Base-by-base conservation (phyloP, 306 rosid genomes). In the Hippophae tibetana region DNA sequence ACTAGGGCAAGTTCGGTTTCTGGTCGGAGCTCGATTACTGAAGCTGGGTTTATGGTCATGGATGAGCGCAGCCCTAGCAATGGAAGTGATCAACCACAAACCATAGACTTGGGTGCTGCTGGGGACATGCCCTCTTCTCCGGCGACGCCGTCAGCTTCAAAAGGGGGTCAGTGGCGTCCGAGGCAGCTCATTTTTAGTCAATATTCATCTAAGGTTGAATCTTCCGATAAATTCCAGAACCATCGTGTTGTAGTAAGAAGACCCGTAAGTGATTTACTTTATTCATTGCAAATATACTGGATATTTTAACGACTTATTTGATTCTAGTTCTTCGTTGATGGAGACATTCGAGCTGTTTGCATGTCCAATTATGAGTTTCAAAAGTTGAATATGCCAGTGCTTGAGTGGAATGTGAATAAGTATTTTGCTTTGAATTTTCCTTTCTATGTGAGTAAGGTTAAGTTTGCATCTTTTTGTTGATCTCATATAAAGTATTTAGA, bases 61-160 rank as follows among this genome's bases (percentile, higher is more conserved):
- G 95, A 86, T 79, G 97, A 72, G 78, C 86, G 72, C 63, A 64
- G 80, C 63, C 69, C 76, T 69, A 59, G 67, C 60, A 79, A 65
- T 80, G 84, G 66, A 64, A 74, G 73, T 26, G 79, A 75, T 68
- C 77, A 63, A 54, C 57, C 70, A 65, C 84, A 73, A 69, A 48
- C 69, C 52, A 68, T 69, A 45, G 73, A 47, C 58, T 57, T 69
- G 6, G 73, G 62, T 26, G 38, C 63, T 53, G 61, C 56, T 13
- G 52, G 48, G 31, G 73, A 64, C 57, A 45, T 58, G 1, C 26
- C 62, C 42, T 65, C 71, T 1, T 63, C 79, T 18, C 52, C 79
- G 9, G 67, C 72, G 9, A 43, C 76, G 43, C 42, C 71, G 12
- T 31, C 70, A 5, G 47, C 65, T 3, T 59, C 77, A 51, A 47